Conservation (phyloP, 2,329 filamentous ascomycete genomes). For the Thelonectria discophora region DNA sequence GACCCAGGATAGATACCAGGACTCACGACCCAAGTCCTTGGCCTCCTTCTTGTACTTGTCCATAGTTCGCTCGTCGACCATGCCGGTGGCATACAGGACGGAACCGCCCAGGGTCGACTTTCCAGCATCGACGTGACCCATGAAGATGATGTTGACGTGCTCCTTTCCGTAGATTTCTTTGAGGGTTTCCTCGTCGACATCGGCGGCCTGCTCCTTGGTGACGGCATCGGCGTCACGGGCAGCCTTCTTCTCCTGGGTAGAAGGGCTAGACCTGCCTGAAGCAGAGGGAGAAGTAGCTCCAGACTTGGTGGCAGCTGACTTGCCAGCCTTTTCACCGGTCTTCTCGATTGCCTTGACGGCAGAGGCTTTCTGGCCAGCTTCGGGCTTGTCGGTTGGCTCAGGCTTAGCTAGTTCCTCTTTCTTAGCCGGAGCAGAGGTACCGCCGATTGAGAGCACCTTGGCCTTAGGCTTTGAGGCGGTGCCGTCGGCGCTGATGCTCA, state of each 20-base stretch:
- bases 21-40: conserved; percentile 94
- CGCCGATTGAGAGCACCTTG: conserved; percentile 57
- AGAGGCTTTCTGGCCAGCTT: conserved; percentile 83
- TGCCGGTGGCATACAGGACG: conserved; percentile 92
- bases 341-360: conserved; percentile 93
- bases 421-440: conserved; percentile 48
- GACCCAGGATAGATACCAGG: conserved; percentile 99
- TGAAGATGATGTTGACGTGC: conserved; percentile 93
- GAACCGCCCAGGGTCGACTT: conserved; percentile 96
- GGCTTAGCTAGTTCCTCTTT: conserved; percentile 58
- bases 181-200: conserved; percentile 76
- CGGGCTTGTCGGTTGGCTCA: conserved; percentile 60
- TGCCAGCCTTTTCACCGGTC: conserved; percentile 71
- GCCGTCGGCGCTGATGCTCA: conserved; percentile 72
- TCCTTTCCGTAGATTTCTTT: conserved; percentile 97
- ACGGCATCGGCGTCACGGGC: conserved; percentile 82
- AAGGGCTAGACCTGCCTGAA: conserved; percentile 85
- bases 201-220: conserved; percentile 80
- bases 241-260: conserved; percentile 64
- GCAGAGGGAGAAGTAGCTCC: conserved; percentile 82
- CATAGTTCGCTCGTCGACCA: conserved; percentile 99
- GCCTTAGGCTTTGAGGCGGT: conserved; percentile 63
- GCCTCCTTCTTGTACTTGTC: conserved; percentile 98
- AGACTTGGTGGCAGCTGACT: conserved; percentile 56
- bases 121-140: conserved; percentile 97